Base-by-base conservation (phyloP, 768 basidiomycete species). In the Boletus vinaceobasis region DNA sequence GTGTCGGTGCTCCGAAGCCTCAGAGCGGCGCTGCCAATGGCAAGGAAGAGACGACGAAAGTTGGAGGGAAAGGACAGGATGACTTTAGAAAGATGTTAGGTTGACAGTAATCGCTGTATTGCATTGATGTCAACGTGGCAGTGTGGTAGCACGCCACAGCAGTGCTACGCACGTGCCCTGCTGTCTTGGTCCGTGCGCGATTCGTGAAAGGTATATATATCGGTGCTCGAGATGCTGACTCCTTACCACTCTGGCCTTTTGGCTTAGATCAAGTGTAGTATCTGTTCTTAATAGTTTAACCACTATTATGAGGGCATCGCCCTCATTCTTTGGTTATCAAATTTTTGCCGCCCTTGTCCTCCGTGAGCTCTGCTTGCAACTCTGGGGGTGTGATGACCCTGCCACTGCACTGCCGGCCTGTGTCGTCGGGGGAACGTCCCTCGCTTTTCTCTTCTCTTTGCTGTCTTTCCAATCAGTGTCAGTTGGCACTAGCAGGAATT, bases 61-160 rank as follows among this genome's bases (percentile, higher is more conserved):
- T 49, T 37, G 60, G 57, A 59, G 49, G 62, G 38, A 68, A 70
- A 50, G 77, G 73, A 29, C 93, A 94, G 67, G 86, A 93, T 60
- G 90, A 90, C 62, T 96, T 96, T 69, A 77, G 93, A 53, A 90
- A 86, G 65, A 87, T 95, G 86, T 68, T 95, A 7, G 64, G 64
- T 37, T 65, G 48, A 66, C 17, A 11, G 40, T 23, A 32, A 10
- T 48, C 7, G 29, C 4, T 45, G 29, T 43, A 43, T 23, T 11
- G 8, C 13, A 45, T n/a, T n/a, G n/a, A n/a, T n/a, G n/a, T n/a
- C n/a, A n/a, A n/a, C n/a, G n/a, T n/a, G n/a, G n/a, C n/a, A n/a
- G n/a, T n/a, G n/a, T n/a, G 7, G 19, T 7, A 31, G 7, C 29
- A 31, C 29, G 29, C 29, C 29, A 31, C 29, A 6, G 9, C 29